A percentile compares a stretch with the other conserved stretches of the same genome.
These are phyloP conservation scores for Suillus hirtellus DNA, from an alignment of 768 basidiomycete species.

Conservation along the genomic window DNA sequence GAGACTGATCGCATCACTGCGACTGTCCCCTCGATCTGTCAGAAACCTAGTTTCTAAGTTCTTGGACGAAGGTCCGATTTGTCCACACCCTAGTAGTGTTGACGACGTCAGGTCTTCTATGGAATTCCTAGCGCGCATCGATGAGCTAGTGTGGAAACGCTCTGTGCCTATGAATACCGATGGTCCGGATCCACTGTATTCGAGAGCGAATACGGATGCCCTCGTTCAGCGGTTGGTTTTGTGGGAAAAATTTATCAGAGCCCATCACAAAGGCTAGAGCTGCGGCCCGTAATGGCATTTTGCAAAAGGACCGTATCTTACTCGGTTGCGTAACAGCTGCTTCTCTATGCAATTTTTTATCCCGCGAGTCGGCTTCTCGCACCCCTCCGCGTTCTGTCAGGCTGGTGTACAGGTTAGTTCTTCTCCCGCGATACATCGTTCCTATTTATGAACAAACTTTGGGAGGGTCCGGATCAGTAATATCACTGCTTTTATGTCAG, in stretches of 20 bases:
- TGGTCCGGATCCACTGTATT: constrained; percentile 20
- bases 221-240: constrained; percentile 28
- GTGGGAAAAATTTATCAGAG: constrained; percentile 31
- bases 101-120: constrained; percentile 25
- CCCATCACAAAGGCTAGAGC: constrained; percentile 7
- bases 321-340: too few species aligned
- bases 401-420: neutral
- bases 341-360: neutral
- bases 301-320: neutral
- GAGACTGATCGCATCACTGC: neutral
- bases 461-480: too few species aligned
- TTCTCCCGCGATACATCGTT: neutral
- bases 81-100: neutral
- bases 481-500: too few species aligned
- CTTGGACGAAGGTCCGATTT: neutral
- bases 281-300: neutral
- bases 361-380: neutral
- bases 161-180: constrained; percentile 11
- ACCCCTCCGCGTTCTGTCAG: too few species aligned
- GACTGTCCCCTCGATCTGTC: neutral
- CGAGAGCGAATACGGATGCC: constrained; percentile 26
- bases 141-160: constrained; percentile 32
- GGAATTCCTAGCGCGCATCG: constrained; percentile 26
- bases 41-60: neutral
- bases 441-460: too few species aligned